A percentile compares a stretch with the other conserved stretches of the same genome.
phyloP scores from a whole-genome alignment of 257 asterid species.

The Forsythia suspensa region DNA sequence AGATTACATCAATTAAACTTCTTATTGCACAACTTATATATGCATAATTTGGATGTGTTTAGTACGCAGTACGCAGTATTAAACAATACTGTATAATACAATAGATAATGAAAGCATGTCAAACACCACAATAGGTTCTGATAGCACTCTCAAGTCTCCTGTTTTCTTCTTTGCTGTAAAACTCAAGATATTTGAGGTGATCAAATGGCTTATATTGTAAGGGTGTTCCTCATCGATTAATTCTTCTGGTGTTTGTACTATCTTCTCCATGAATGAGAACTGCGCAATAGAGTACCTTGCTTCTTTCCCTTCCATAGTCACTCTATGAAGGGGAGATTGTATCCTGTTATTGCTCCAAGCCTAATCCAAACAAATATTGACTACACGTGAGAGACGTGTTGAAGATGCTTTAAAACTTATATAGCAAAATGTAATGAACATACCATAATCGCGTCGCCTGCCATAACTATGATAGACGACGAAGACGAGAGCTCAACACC shows the following conservation, averaged over 20 bases:
- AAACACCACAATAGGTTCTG: conserved; percentile 65
- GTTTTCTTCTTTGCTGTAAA: conserved; percentile 66
- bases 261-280: conserved; percentile 64
- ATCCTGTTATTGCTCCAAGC: conserved; percentile 79
- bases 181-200: conserved; percentile 57
- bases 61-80: background rate
- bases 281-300: conserved; percentile 64
- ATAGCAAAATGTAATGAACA: background rate
- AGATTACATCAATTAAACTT: background rate
- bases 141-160: conserved; percentile 58
- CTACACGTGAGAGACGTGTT: too few species aligned
- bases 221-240: conserved; percentile 54
- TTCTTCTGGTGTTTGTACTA: conserved; percentile 58
- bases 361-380: conserved; percentile 20
- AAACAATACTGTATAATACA: background rate
- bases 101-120: background rate
- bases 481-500: conserved; percentile 52
- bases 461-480: conserved; percentile 68
- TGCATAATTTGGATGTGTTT: background rate
- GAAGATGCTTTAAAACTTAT: too few species aligned
- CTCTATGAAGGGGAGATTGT: conserved; percentile 60
- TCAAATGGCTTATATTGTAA: conserved; percentile 52
- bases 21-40: background rate
- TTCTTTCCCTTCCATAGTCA: conserved; percentile 59
- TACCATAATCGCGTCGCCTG: conserved; percentile 82